phyloP scores from a whole-genome alignment of 140 eudicot species.

The Ambrosia hybrid region DNA sequence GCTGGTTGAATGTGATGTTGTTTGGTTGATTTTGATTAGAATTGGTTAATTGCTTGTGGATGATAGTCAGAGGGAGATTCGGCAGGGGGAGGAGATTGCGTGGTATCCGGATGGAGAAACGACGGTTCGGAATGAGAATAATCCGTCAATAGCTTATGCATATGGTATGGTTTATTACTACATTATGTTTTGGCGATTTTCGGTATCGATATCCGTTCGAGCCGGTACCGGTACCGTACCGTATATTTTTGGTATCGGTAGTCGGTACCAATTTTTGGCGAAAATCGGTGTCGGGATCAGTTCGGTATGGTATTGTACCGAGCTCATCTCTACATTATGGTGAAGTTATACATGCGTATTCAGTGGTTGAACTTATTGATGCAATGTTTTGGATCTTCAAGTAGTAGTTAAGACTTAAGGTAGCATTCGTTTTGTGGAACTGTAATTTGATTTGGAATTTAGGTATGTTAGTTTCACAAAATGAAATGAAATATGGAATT shows the following conservation, averaged over 20 bases:
- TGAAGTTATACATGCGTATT: conserved; percentile 17
- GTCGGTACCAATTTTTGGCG: too few species aligned
- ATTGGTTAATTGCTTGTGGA: conserved; percentile 48
- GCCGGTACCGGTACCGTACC: too few species aligned
- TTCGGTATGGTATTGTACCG: too few species aligned
- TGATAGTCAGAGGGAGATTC: conserved; percentile 84
- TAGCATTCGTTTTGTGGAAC: too few species aligned
- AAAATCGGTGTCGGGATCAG: too few species aligned
- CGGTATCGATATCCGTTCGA: conserved; percentile 26
- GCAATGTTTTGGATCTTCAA: neutral
- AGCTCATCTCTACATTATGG: conserved; percentile 6
- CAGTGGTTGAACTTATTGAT: conserved; percentile 6
- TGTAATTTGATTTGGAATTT: too few species aligned
- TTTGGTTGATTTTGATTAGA: conserved; percentile 14
- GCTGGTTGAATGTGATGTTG: neutral
- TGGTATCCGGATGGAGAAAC: conserved; percentile 99
- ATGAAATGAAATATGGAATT: too few species aligned
- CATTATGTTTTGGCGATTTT: conserved; percentile 80
- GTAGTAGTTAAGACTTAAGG: too few species aligned
- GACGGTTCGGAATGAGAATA: conserved; percentile 74
- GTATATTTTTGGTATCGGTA: too few species aligned
- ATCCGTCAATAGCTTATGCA: conserved; percentile 78
- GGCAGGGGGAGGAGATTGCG: conserved; percentile 98
- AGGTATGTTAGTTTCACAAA: too few species aligned
- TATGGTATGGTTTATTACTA: conserved; percentile 57